Conservation (phyloP, 129 eudicot species). For the Flaveria robusta region DNA sequence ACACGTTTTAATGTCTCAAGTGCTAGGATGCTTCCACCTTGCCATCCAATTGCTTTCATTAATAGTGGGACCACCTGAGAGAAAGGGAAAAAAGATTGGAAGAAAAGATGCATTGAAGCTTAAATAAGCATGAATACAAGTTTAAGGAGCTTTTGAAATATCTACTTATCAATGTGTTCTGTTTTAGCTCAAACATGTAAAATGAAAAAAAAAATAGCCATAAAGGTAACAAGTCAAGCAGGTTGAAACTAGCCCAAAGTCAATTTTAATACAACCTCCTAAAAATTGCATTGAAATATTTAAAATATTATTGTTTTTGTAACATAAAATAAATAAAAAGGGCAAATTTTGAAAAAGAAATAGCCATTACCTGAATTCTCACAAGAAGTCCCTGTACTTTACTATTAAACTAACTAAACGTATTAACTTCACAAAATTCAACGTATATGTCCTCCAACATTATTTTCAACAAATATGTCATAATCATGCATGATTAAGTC, state of each 20-base stretch:
- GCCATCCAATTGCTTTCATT: conserved; percentile 99
- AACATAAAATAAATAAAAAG: background rate
- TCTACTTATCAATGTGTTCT: background rate
- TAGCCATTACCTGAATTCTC: too few relatives aligned
- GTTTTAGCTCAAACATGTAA: background rate
- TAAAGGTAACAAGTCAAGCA: background rate
- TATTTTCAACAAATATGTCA: background rate
- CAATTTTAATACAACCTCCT: background rate
- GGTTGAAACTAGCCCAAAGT: background rate
- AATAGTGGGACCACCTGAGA: conserved; percentile 90
- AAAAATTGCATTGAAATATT: background rate
- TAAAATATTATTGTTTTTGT: background rate
- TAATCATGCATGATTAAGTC: background rate
- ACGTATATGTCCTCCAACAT: background rate
- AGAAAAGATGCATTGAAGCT: background rate
- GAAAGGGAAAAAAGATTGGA: background rate
- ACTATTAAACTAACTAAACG: background rate
- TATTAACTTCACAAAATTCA: too few relatives aligned
- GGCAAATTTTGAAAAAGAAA: background rate
- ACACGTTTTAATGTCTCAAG: conserved; percentile 97
- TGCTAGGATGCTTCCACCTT: conserved; percentile 98
- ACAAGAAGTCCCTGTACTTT: background rate
- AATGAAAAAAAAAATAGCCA: background rate
- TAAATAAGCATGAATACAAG: background rate
- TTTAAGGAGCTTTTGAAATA: background rate